Evolutionary conservation across 2,329 filamentous ascomycete genomes (phyloP).

Genomic region (Cordyceps cateniannulata): DNA sequence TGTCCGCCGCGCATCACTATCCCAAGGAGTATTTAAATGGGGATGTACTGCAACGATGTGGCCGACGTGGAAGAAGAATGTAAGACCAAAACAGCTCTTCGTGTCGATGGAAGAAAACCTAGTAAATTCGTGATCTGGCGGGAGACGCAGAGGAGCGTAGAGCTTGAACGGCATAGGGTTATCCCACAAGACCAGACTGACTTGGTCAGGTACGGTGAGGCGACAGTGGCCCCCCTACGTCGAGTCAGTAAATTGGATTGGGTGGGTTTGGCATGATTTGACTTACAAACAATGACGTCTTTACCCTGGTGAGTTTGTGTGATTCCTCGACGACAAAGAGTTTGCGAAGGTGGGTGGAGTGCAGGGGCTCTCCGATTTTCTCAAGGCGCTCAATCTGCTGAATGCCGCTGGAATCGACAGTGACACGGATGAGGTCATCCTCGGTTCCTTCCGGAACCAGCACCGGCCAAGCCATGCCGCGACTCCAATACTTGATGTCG

Average conservation of each 20-base stretch:
- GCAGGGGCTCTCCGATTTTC: background rate
- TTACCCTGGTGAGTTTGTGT: background rate
- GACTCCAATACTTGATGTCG: constrained; percentile 1
- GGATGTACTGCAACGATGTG: constrained; percentile 3
- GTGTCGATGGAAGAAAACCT: constrained; percentile 3
- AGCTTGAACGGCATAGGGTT: background rate
- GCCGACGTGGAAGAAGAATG: constrained; percentile 3
- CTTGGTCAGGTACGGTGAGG: background rate
- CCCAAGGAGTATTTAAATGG: background rate
- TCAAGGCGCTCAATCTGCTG: constrained; percentile 2
- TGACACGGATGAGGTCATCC: background rate
- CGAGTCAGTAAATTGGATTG: background rate
- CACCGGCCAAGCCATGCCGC: constrained; percentile 4
- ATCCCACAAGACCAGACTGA: background rate
- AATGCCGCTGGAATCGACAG: constrained; percentile 5
- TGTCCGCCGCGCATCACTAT: background rate
- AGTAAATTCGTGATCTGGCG: background rate
- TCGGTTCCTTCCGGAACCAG: background rate
- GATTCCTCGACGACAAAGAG: background rate
- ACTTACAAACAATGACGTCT: background rate
- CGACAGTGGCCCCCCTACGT: constrained; percentile 3
- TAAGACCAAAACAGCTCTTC: background rate
- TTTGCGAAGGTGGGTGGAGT: constrained; percentile 1
- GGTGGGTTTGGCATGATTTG: background rate
- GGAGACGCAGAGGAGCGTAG: background rate